phyloP scores from a whole-genome alignment of 192 early-diverging fungal genomes.

The Coemansia sp. region DNA sequence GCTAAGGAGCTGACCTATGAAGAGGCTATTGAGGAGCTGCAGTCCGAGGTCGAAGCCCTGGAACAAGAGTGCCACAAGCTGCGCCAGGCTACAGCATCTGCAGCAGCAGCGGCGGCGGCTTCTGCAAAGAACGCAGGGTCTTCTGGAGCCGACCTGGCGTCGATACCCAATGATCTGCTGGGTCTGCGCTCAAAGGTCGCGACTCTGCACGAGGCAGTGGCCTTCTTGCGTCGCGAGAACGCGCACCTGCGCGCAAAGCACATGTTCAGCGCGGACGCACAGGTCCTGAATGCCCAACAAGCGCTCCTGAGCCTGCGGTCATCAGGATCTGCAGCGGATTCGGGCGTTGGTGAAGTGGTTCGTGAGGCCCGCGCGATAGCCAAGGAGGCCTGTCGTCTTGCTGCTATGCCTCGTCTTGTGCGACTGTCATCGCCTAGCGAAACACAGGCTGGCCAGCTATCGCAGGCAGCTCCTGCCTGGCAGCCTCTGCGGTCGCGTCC shows the following conservation, averaged over 20 bases:
- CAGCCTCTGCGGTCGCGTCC: constrained; percentile 36
- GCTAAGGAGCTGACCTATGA: constrained; percentile 71
- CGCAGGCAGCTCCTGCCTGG: constrained; percentile 21
- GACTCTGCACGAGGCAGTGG: constrained; percentile 69
- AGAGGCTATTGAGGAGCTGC: constrained; percentile 70
- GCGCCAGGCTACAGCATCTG: constrained; percentile 14
- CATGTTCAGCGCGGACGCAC: constrained; percentile 14
- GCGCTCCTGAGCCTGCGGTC: constrained; percentile 5
- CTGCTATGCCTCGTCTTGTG: constrained; percentile 42
- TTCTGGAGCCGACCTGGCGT: constrained; percentile 13
- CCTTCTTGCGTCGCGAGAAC: constrained; percentile 81
- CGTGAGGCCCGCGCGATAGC: constrained; percentile 29
- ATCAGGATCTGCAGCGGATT: not conserved
- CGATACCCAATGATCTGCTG: constrained; percentile 57
- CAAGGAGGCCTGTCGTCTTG: constrained; percentile 41
- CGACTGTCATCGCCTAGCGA: constrained; percentile 6
- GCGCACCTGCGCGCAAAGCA: constrained; percentile 70
- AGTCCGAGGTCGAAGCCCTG: constrained; percentile 68
- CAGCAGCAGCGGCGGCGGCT: constrained; percentile 28
- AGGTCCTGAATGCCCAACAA: constrained; percentile 6
- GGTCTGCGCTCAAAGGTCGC: constrained; percentile 52
- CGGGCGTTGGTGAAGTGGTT: constrained; percentile 17
- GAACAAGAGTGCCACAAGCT: constrained; percentile 67
- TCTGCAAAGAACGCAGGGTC: constrained; percentile 5
- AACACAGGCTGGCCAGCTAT: not conserved